phyloP scores from a whole-genome alignment of 2,329 filamentous ascomycete species.

The Rhinocladiella similis region DNA sequence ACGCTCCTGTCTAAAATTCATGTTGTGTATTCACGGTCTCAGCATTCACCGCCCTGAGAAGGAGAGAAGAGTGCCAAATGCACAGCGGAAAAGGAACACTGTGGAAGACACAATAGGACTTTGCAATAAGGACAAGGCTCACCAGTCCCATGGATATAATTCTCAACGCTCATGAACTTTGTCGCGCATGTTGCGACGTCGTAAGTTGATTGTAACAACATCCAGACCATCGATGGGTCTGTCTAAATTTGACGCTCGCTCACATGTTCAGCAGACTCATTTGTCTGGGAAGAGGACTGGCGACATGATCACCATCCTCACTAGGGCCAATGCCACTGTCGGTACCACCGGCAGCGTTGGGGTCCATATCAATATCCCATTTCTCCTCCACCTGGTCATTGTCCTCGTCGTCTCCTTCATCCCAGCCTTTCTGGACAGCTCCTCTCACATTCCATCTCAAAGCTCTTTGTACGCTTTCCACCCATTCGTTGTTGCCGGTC shows the following conservation, averaged over 20 bases:
- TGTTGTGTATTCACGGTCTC: not conserved
- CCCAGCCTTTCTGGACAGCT: conserved; percentile 86
- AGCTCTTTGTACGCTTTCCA: conserved; percentile 89
- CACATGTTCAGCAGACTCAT: conserved; percentile 71
- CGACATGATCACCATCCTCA: conserved; percentile 58
- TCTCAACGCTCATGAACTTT: not conserved
- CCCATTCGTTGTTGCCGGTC: conserved; percentile 88
- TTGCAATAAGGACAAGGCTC: not conserved
- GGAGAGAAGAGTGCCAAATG: not conserved
- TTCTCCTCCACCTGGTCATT: conserved; percentile 54
- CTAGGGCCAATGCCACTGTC: conserved; percentile 56
- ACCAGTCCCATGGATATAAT: not conserved
- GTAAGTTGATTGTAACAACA: not conserved
- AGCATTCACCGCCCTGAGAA: not conserved
- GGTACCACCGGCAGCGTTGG: conserved; percentile 38
- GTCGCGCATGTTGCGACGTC: not conserved
- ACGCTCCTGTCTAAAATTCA: not conserved
- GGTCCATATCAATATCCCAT: conserved; percentile 94
- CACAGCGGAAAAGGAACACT: not conserved
- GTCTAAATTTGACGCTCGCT: conserved; percentile 1
- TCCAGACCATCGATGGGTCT: not conserved
- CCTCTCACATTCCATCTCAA: conserved; percentile 93
- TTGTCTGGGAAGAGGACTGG: conserved; percentile 67
- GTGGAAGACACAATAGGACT: not conserved
- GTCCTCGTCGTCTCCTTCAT: conserved; percentile 44